A percentile compares a stretch with the other conserved stretches of the same genome.
These are phyloP conservation scores for Diaporthe ampelina DNA, from an alignment of 2,329 filamentous ascomycete genomes.

Conservation along the genomic window DNA sequence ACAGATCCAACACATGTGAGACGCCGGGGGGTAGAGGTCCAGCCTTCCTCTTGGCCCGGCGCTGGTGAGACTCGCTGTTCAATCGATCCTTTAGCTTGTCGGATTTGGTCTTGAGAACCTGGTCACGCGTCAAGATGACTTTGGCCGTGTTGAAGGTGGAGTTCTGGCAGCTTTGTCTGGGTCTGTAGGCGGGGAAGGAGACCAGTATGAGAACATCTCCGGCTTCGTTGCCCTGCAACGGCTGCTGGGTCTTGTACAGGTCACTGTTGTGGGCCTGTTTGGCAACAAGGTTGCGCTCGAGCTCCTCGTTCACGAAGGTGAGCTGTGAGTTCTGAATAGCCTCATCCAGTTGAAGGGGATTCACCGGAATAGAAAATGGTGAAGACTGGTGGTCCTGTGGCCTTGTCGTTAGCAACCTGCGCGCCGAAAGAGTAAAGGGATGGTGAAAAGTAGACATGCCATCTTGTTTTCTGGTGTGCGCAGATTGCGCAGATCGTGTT, in stretches of 20 bases:
- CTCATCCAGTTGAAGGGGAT: background rate
- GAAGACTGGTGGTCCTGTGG: background rate
- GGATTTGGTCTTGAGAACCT: slow-evolving; percentile 36
- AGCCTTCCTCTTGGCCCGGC: slow-evolving; percentile 21
- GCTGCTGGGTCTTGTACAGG: slow-evolving; percentile 29
- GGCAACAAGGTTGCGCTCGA: slow-evolving; percentile 19
- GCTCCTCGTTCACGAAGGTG: background rate
- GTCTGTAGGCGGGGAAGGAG: slow-evolving; percentile 11
- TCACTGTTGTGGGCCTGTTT: slow-evolving; percentile 36
- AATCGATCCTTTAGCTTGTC: slow-evolving; percentile 18
- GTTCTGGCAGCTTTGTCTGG: slow-evolving; percentile 18
- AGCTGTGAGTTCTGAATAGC: slow-evolving; percentile 1
- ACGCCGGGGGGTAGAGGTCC: slow-evolving; percentile 23
- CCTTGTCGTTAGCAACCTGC: background rate
- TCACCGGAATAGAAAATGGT: background rate
- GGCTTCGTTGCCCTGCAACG: background rate
- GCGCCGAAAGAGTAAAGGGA: background rate
- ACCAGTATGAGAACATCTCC: slow-evolving; percentile 33
- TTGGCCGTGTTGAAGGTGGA: slow-evolving; percentile 16
- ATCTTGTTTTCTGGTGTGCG: background rate
- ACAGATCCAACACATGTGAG: slow-evolving; percentile 39
- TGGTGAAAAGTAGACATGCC: background rate
- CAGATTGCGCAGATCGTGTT: background rate
- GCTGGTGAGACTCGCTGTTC: slow-evolving; percentile 33
- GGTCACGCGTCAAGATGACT: slow-evolving; percentile 28